These are phyloP conservation scores for Trypanosoma melophagium DNA, from an alignment of 208 protist species.

Conservation along the genomic window DNA sequence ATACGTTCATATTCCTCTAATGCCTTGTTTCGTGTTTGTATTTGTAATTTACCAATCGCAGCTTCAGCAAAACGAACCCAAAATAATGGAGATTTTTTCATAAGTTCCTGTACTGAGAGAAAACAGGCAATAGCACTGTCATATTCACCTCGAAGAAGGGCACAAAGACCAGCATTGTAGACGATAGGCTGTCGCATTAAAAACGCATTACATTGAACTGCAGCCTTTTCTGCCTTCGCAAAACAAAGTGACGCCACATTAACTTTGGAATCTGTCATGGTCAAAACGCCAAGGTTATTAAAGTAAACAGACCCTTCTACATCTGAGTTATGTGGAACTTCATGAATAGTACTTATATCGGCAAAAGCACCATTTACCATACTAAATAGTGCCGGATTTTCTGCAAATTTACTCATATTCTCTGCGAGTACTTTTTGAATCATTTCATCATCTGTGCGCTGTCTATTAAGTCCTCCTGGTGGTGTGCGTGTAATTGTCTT, in stretches of 20 bases:
- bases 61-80: constrained; percentile 87
- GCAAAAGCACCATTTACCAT: constrained; percentile 68
- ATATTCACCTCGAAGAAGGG: constrained; percentile 75
- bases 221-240: constrained; percentile 68
- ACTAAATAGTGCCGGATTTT: constrained; percentile 46
- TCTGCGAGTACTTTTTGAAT: constrained; percentile 64
- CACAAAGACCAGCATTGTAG: constrained; percentile 87
- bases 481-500: constrained; percentile 70
- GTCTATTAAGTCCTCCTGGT: constrained; percentile 43
- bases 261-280: constrained; percentile 71
- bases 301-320: constrained; percentile 71
- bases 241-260: constrained; percentile 84
- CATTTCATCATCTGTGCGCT: constrained; percentile 72
- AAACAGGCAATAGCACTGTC: constrained; percentile 71
- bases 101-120: constrained; percentile 68
- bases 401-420: constrained; percentile 39
- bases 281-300: constrained; percentile 86
- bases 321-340: constrained; percentile 52
- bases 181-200: constrained; percentile 50
- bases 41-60: constrained; percentile 59
- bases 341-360: constrained; percentile 73
- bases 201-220: constrained; percentile 30
- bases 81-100: constrained; percentile 74
- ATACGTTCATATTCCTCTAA: constrained; percentile 73
- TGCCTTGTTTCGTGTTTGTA: constrained; percentile 29